These are phyloP conservation scores for Penicillium sp. DNA, from an alignment of 2,329 filamentous ascomycete genomes.

Conservation along the genomic window DNA sequence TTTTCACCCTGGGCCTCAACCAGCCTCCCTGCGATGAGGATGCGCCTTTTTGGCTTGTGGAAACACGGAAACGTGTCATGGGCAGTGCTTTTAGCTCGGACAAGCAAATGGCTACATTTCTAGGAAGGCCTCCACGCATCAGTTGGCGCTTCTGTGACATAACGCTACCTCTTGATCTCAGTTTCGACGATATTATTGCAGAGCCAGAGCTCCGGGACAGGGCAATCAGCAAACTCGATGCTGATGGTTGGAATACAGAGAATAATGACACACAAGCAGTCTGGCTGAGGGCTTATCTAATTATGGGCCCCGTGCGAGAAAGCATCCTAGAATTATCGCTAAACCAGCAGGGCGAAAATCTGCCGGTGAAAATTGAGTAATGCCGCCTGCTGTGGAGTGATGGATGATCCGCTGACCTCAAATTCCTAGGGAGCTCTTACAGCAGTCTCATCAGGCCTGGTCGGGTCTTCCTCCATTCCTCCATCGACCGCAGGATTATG, in stretches of 20 bases:
- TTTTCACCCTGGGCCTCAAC: constrained; percentile 47
- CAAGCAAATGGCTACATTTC: constrained; percentile 28
- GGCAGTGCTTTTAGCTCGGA: constrained; percentile 24
- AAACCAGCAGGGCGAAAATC: background rate
- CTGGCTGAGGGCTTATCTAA: background rate
- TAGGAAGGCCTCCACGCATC: constrained; percentile 28
- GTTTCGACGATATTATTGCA: constrained; percentile 22
- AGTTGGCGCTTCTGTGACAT: constrained; percentile 27
- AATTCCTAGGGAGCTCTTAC: background rate
- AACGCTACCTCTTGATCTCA: constrained; percentile 23
- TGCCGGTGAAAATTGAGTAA: background rate
- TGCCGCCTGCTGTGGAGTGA: too few species aligned
- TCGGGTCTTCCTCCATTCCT: background rate
- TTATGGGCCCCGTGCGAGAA: constrained; percentile 5
- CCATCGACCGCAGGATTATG: background rate
- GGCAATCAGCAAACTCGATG: constrained; percentile 2
- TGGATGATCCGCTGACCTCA: background rate
- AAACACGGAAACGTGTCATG: constrained; percentile 24
- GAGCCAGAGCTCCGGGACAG: constrained; percentile 3
- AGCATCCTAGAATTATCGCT: constrained; percentile 10
- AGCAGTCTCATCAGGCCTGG: background rate
- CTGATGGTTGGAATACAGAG: constrained; percentile 6
- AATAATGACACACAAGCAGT: background rate
- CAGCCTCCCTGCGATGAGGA: constrained; percentile 17
- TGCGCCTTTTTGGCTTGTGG: constrained; percentile 23